Percentiles rank a stretch among this genome's conserved stretches.
These are phyloP conservation scores for Usnea hakonensis DNA, from an alignment of 495 filamentous ascomycete genomes.

Conservation along the genomic window DNA sequence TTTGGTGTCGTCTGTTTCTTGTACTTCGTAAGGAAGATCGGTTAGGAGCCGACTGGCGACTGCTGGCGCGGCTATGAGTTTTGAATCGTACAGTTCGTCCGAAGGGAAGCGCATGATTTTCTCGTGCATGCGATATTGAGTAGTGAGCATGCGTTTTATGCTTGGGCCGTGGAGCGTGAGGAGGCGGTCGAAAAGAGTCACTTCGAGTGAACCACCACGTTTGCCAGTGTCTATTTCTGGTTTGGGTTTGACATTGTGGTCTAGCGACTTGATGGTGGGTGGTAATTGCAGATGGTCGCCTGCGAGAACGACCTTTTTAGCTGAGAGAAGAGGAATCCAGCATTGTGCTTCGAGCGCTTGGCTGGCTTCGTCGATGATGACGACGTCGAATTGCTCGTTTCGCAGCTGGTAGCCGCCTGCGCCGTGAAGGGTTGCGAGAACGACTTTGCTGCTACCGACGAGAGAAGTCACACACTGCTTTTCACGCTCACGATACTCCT, in stretches of 20 bases:
- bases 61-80: slow-evolving; percentile 66
- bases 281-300: slow-evolving; percentile 93
- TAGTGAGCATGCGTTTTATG: slow-evolving; percentile 94
- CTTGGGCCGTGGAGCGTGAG: slow-evolving; percentile 69
- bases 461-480: slow-evolving; percentile 68
- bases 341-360: slow-evolving; percentile 96
- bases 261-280: slow-evolving; percentile 79
- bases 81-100: slow-evolving; percentile 72
- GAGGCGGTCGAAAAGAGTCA: slow-evolving; percentile 84
- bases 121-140: slow-evolving; percentile 97
- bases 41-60: slow-evolving; percentile 69
- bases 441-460: slow-evolving; percentile 70
- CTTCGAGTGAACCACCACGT: slow-evolving; percentile 57
- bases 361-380: slow-evolving; percentile 91
- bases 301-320: slow-evolving; percentile 80
- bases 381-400: slow-evolving; percentile 80
- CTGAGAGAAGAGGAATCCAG: slow-evolving; percentile 83
- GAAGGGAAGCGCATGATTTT: slow-evolving; percentile 93
- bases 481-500: slow-evolving; percentile 84
- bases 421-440: slow-evolving; percentile 87
- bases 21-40: slow-evolving; percentile 69
- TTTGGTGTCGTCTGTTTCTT: slow-evolving; percentile 76
- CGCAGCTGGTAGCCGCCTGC: slow-evolving; percentile 79
- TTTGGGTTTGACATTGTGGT: slow-evolving; percentile 12
- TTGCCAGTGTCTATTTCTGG: neutral